These are phyloP conservation scores for Syzygium aromaticum DNA, from an alignment of 345 rosid species.

Conservation along the genomic window DNA sequence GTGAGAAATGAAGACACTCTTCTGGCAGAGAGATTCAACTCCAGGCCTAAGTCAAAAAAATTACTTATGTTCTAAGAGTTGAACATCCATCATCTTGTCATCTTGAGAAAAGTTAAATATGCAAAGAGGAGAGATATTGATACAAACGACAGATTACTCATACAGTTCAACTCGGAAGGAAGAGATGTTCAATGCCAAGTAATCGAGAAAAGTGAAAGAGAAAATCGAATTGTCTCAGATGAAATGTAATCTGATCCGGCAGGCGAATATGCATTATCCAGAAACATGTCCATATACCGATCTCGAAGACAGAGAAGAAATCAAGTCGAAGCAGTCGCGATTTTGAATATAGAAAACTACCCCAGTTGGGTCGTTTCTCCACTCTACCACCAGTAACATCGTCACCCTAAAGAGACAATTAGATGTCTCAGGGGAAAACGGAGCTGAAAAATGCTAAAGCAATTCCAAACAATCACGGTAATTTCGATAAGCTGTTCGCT, in stretches of 20 bases:
- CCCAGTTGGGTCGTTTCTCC: background rate
- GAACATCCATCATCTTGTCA: background rate
- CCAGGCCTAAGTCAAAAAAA: background rate
- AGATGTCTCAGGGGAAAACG: background rate
- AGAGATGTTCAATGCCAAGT: background rate
- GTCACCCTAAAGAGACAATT: background rate
- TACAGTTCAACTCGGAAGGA: background rate
- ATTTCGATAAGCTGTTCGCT: background rate
- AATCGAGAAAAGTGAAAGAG: background rate
- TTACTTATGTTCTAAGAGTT: background rate
- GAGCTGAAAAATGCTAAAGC: background rate
- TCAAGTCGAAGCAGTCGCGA: rapidly evolving
- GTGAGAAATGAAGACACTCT: background rate
- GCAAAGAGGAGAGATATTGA: background rate
- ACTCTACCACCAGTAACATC: background rate
- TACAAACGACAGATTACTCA: background rate
- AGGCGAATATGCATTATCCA: background rate
- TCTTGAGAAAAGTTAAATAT: background rate
- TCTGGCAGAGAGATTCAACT: background rate
- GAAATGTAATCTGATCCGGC: background rate
- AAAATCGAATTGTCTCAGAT: background rate
- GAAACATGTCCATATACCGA: background rate
- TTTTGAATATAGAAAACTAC: background rate
- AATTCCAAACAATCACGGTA: background rate
- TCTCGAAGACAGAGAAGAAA: background rate